A percentile compares a stretch with the other conserved stretches of the same genome.
Evolutionary conservation across 768 basidiomycete genomes (phyloP).

Genomic region (Russula sp.): DNA sequence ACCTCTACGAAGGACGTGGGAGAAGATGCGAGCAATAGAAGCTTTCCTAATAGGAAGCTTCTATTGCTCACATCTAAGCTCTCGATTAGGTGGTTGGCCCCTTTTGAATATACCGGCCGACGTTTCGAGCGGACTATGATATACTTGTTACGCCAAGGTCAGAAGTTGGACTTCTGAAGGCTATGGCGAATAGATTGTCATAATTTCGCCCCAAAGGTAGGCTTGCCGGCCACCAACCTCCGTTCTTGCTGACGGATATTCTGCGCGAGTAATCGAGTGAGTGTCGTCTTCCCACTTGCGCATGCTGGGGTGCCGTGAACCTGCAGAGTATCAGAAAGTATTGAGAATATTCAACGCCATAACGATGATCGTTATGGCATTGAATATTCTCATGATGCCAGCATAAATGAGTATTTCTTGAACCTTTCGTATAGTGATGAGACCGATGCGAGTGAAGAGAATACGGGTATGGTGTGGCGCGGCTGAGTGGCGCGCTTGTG

Average conservation of each 20-base stretch:
- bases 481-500: too few relatives aligned
- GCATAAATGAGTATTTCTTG: neutral
- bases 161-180: neutral
- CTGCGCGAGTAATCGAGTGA: neutral
- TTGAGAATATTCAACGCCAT: neutral
- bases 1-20: neutral
- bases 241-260: neutral
- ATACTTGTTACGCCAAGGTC: fast-evolving
- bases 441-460: too few relatives aligned
- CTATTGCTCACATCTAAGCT: too few relatives aligned
- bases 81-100: neutral
- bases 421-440: neutral
- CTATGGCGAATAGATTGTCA: neutral
- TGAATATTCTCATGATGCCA: too few relatives aligned
- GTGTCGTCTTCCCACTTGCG: neutral
- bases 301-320: neutral
- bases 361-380: too few relatives aligned
- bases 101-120: neutral
- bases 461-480: too few relatives aligned
- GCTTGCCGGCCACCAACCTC: neutral
- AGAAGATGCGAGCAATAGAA: neutral
- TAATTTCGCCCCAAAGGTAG: neutral
- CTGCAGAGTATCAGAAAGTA: neutral
- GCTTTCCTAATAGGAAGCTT: too few relatives aligned
- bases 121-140: neutral